Evolutionary conservation across 306 rosid species (phyloP).

Genomic region (Lupinus albus): DNA sequence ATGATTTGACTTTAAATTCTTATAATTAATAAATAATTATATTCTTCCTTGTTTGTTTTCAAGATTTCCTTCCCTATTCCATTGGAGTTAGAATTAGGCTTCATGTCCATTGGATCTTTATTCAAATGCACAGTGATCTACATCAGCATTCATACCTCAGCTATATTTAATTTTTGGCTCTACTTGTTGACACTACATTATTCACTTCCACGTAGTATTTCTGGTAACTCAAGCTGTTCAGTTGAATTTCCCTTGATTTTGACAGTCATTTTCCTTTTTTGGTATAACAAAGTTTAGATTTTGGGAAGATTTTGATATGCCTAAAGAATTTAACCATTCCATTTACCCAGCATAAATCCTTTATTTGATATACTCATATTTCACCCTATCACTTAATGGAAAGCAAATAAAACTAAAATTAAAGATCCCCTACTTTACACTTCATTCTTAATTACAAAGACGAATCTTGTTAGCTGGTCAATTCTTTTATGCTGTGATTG

Average conservation of each 20-base stretch:
- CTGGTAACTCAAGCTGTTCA: not conserved
- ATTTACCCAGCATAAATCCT: not conserved
- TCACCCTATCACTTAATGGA: not conserved
- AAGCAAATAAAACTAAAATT: not conserved
- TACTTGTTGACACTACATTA: not conserved
- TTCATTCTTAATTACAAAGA: too few relatives aligned
- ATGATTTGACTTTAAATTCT: too few relatives aligned
- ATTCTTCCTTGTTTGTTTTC: too few relatives aligned
- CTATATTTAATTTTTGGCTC: constrained; percentile 12
- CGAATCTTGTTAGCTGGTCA: constrained; percentile 99
- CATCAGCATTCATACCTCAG: constrained; percentile 12
- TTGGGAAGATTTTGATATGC: too few relatives aligned
- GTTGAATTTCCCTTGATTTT: not conserved
- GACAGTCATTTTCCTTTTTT: not conserved
- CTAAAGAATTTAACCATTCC: not conserved
- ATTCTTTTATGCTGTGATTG: constrained; percentile 32
- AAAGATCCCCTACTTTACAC: not conserved
- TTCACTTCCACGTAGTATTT: not conserved
- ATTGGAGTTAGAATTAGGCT: too few relatives aligned
- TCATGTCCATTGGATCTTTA: too few relatives aligned
- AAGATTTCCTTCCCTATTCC: too few relatives aligned
- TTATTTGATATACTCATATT: not conserved
- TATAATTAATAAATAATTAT: too few relatives aligned
- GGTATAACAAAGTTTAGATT: too few relatives aligned
- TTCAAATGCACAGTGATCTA: too few relatives aligned